Evolutionary conservation across 2,329 filamentous ascomycete genomes (phyloP).

Genomic region (Sclerotinia minor): DNA sequence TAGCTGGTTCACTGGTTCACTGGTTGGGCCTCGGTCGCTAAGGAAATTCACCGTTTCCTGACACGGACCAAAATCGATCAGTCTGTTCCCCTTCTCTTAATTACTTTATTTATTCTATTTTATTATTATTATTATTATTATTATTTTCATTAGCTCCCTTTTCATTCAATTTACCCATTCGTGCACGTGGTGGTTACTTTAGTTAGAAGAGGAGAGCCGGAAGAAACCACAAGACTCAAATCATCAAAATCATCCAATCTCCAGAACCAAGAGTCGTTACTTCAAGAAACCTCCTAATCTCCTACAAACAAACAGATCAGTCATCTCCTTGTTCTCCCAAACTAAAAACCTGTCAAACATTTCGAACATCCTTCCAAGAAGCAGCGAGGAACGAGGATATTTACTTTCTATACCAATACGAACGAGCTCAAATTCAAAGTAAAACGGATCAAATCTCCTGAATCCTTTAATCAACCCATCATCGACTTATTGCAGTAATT

Average conservation of each 20-base stretch:
- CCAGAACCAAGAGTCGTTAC: background rate
- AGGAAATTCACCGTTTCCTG: slow-evolving; percentile 27
- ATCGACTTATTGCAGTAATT: slow-evolving; percentile 6
- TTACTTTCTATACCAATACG: slow-evolving; percentile 1
- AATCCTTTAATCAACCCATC: slow-evolving; percentile 7
- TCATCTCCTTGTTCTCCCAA: background rate
- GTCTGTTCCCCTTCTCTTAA: slow-evolving; percentile 5
- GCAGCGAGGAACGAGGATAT: background rate
- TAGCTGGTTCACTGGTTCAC: too few relatives aligned
- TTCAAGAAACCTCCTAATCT: background rate
- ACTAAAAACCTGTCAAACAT: background rate
- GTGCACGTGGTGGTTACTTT: background rate
- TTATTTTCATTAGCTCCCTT: background rate
- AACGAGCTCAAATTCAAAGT: background rate
- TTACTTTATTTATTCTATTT: too few relatives aligned
- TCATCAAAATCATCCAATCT: slow-evolving; percentile 3
- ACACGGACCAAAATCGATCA: background rate
- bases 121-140: background rate
- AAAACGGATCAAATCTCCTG: background rate
- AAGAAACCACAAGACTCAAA: slow-evolving; percentile 1
- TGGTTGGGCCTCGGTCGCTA: slow-evolving; percentile 30
- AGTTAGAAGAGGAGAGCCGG: background rate
- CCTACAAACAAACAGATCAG: background rate
- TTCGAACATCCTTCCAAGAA: background rate
- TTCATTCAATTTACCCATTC: background rate